Evolutionary conservation across 2,329 filamentous ascomycete species (phyloP).

Genomic region (Pestalotiopsis sp.): DNA sequence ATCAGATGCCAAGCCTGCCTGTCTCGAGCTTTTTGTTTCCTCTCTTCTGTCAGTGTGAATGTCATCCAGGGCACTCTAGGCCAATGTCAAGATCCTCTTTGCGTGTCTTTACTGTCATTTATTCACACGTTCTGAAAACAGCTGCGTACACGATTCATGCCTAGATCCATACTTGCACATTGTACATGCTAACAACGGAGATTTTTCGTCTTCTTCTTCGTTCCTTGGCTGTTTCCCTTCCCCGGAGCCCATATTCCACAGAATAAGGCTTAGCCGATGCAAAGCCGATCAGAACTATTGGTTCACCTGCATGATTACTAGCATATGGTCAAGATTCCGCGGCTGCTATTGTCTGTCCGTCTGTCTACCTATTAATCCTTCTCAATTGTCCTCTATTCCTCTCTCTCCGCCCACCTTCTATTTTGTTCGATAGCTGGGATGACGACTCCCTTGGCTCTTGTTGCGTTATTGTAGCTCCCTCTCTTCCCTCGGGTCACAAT

Average conservation of each 20-base stretch:
- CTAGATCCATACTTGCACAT: too few relatives aligned
- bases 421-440: not conserved
- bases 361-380: not conserved
- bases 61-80: too few relatives aligned
- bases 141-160: too few relatives aligned
- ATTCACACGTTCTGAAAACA: too few relatives aligned
- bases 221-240: not conserved
- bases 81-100: too few relatives aligned
- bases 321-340: too few relatives aligned
- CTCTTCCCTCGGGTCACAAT: too few relatives aligned
- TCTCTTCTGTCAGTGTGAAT: not conserved
- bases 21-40: not conserved
- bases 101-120: too few relatives aligned
- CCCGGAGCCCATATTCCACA: not conserved
- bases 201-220: not conserved
- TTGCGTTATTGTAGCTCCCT: not conserved
- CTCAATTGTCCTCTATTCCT: not conserved
- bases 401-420: slow-evolving; percentile 10
- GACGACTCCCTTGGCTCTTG: not conserved
- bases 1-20: slow-evolving; percentile 8
- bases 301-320: not conserved
- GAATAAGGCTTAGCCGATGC: not conserved
- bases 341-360: not conserved
- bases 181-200: not conserved
- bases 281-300: not conserved